Evolutionary conservation across 108 stramenopile genomes (phyloP).

Genomic region (Nitzschia palea): DNA sequence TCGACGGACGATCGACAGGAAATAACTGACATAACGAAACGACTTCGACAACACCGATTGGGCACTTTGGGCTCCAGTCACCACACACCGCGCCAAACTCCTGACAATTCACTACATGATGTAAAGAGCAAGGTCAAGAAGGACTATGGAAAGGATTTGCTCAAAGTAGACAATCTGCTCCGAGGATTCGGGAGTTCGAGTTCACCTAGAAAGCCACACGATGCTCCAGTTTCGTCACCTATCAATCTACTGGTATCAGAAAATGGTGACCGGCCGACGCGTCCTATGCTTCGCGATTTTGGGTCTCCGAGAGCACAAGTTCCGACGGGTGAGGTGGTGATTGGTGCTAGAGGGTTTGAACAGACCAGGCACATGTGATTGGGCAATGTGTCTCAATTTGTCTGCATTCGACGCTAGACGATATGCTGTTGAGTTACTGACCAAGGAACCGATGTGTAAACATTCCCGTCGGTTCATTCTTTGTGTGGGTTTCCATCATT

Average conservation of each 20-base stretch:
- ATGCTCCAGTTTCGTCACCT: neutral
- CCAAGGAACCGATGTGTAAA: too few species aligned
- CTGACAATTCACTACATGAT: conserved; percentile 4
- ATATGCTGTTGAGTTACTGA: too few species aligned
- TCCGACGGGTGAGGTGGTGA: too few species aligned
- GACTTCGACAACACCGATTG: conserved; percentile 14
- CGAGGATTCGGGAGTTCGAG: conserved; percentile 1
- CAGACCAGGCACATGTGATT: too few species aligned
- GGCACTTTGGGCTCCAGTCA: neutral
- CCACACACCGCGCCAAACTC: neutral
- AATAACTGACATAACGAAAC: conserved; percentile 21
- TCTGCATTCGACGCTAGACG: too few species aligned
- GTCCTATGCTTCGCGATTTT: conserved; percentile 2
- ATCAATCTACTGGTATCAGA: neutral
- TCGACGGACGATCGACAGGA: conserved; percentile 18
- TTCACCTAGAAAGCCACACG: neutral
- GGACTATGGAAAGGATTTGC: neutral
- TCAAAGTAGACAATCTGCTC: conserved; percentile 1
- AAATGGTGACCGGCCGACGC: neutral
- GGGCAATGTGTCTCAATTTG: too few species aligned
- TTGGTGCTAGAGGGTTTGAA: too few species aligned
- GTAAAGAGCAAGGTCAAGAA: neutral
- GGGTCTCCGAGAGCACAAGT: too few species aligned
- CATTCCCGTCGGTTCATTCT: too few species aligned
- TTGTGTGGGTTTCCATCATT: too few species aligned